Evolutionary conservation across 2,329 filamentous ascomycete species (phyloP).

Genomic region (Thermoascus crustaceus): DNA sequence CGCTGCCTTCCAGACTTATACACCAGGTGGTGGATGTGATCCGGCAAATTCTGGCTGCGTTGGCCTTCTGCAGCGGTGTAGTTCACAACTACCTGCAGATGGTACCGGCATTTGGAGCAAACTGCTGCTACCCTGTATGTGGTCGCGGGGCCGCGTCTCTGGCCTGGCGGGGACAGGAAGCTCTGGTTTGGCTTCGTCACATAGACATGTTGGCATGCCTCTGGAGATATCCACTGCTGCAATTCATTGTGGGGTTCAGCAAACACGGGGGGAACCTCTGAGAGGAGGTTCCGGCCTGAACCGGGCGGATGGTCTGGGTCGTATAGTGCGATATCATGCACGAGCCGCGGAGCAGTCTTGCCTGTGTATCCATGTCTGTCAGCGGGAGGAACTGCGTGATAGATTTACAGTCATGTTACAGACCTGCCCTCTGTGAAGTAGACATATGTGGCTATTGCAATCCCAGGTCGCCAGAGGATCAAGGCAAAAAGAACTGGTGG

Average conservation of each 20-base stretch:
- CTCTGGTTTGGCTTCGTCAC: constrained; percentile 50
- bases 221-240: constrained; percentile 28
- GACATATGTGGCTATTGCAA: constrained; percentile 18
- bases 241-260: constrained; percentile 25
- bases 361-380: constrained; percentile 25
- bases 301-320: constrained; percentile 35
- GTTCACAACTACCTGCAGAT: constrained; percentile 51
- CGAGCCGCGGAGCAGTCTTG: constrained; percentile 44
- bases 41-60: constrained; percentile 41
- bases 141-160: constrained; percentile 34
- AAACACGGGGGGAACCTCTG: constrained; percentile 49
- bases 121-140: constrained; percentile 52
- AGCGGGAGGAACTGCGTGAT: neutral
- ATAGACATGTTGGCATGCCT: constrained; percentile 53
- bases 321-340: constrained; percentile 39
- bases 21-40: constrained; percentile 56
- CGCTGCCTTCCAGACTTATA: constrained; percentile 30
- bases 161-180: constrained; percentile 34
- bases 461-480: neutral
- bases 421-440: constrained; percentile 25
- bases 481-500: neutral
- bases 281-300: constrained; percentile 48
- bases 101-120: constrained; percentile 54
- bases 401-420: constrained; percentile 7
- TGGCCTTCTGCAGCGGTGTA: constrained; percentile 36